phyloP scores from a whole-genome alignment of 1,284 basidiomycete species.

The Baeospora myosura region DNA sequence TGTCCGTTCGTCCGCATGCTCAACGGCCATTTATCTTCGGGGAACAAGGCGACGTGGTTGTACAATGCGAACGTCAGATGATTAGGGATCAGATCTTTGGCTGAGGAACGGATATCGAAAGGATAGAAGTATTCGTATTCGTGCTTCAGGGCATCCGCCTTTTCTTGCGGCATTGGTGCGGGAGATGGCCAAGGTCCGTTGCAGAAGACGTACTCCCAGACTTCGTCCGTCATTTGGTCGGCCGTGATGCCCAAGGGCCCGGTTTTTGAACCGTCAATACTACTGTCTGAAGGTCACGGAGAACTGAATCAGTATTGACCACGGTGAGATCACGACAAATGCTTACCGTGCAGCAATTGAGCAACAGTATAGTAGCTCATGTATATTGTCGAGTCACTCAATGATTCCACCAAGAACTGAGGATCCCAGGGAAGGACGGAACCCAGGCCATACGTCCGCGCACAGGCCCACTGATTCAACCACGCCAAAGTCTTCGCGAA shows the following conservation, averaged over 20 bases:
- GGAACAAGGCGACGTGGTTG: conserved; percentile 91
- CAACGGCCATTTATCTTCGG: conserved; percentile 88
- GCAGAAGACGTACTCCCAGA: conserved; percentile 93
- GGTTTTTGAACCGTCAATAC: conserved; percentile 71
- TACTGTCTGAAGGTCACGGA: conserved; percentile 39
- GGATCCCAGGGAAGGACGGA: conserved; percentile 97
- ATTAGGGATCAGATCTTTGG: conserved; percentile 96
- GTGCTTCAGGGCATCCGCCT: conserved; percentile 80
- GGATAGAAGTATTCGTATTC: conserved; percentile 99
- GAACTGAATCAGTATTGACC: conserved; percentile 1
- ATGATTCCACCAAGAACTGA: conserved; percentile 92
- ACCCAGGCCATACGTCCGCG: conserved; percentile 92
- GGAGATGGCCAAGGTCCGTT: conserved; percentile 69
- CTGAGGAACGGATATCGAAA: conserved; percentile 97
- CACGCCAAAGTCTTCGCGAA: conserved; percentile 92
- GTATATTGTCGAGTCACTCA: conserved; percentile 98
- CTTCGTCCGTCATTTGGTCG: conserved; percentile 93
- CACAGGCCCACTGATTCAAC: conserved; percentile 99
- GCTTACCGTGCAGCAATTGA: conserved; percentile 77
- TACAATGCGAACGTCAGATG: conserved; percentile 95
- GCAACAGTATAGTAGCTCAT: conserved; percentile 98
- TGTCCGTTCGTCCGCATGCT: conserved; percentile 96
- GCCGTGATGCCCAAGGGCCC: conserved; percentile 83
- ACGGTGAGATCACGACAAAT: neutral
- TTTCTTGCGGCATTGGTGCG: conserved; percentile 64